Base-by-base conservation (phyloP, 768 basidiomycete species). In the Myochromella boudieri region DNA sequence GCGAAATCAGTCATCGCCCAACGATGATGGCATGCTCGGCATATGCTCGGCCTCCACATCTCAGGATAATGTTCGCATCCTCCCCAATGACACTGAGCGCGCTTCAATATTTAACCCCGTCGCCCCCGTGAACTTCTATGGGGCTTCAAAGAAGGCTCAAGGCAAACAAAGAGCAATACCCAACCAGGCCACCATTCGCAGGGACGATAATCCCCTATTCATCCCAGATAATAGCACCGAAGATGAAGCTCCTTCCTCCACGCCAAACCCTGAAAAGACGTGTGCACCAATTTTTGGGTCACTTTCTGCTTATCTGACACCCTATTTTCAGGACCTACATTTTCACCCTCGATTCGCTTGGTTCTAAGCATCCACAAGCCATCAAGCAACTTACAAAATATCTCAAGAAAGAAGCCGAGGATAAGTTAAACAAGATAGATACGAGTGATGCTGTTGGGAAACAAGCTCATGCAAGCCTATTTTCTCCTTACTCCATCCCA, bases 331-430 rank as follows among this genome's bases (percentile, higher is more conserved):
- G 90, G 47, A 84, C 90, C 5, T 82, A 81, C 53, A 85, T 99
- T 26, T 84, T 94, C 61, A 91, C 85, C 0, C 79, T 99, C 44
- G 97, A 99, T 63, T 98, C 95, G 1, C 75, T 99, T 37, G 86
- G 87, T 4, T 69, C 71, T 11, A 68, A 70, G n/a, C 95, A 97
- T 64, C 72, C 74, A 0, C 74, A 80, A 25, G 91, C 82, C 4
- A 63, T 74, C 32, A 84, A 70, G 38, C 75, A 73, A 26, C 76
- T 99, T 15, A 66, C 64, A 32, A 55, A 66, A 21, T 99, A 95
- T 63, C 78, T 98, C 17, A 65, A 65, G 27, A 66, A 74, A 54
- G 97, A 99, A 60, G 95, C 95, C 0, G 68, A 68, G 51, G 83
- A 91, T 60, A 95, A 93, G 68, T 72, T 69, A 47, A 58, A 69